Base-by-base conservation (phyloP, 2,329 filamentous ascomycete genomes). In the Aureobasidium leucospermi region DNA sequence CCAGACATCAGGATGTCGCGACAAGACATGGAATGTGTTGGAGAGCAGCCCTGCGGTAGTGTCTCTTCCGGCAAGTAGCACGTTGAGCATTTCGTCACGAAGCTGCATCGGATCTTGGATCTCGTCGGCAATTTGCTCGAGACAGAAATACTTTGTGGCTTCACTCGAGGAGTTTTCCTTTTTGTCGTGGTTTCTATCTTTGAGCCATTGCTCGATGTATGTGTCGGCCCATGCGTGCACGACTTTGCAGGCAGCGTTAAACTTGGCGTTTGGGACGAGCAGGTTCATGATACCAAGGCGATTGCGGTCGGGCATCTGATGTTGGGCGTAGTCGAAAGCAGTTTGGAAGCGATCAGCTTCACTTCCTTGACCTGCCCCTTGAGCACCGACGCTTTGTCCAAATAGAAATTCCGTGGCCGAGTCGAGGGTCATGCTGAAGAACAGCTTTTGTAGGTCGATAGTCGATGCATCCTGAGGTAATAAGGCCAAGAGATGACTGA, bases 381-480 rank as follows among this genome's bases (percentile, higher is more conserved):
- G 59, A 13, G 62, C 60, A 11, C 62, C 60, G 7, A 63, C 64
- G 11, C 62, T 62, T 42, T 81, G 73, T 3, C 85, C 85, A 36
- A 87, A 83, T 5, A 88, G 71, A 61, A 88, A 85, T 36, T 85
- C 83, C 0, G 84, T 87, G 0, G 84, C 82, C 0, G 83, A 81
- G 61, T 88, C 85, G 16, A 88, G 74, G 0, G 84, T 85, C 66
- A 87, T 76, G 52, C 79, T 77, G 65, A 85, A 85, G 66, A 87
- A 85, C 4, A 86, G 70, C 9, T 80, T 76, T 67, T 84, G 81
- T 31, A 88, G 71, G 63, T 88, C 81, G 6, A 87, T 76, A 0
- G 76, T 78, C 2, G 74, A 71, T 52, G 84, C 78, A 60, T 81
- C 73, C 0, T 68, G 68, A 0, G 84, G 83, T 7, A 89, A 76